Evolutionary conservation across 2,329 filamentous ascomycete genomes (phyloP), one percentile per base, ranked within the genome.

Genomic region (Ophiocordyceps australis): DNA sequence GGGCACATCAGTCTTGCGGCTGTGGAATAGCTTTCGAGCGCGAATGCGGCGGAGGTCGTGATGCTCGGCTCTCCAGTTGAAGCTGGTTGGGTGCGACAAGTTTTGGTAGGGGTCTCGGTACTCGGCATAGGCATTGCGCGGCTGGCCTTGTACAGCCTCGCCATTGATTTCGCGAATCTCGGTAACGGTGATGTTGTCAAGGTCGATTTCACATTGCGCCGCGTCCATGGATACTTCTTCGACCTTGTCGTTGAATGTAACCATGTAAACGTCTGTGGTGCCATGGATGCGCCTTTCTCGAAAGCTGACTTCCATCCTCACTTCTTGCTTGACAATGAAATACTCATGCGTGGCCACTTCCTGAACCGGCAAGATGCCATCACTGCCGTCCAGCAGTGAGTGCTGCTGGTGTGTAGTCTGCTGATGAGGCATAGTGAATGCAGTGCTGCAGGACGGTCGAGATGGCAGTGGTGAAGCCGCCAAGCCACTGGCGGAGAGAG

Each of bases 261-360:
- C 74, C 28, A 95, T 70, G 17, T 74, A 77, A 38, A 98, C 77
- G 37, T 85, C 76, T 7, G 79, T 81, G 34, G 68, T 75, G 26
- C 89, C 89, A 32, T 67, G 73, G 41, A 95, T 55, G 41, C 62
- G 66, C 49, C 74, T 75, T 28, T 67, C 68, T 35, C 67, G 63
- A 46, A 98, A 91, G 53, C 92, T 79, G 44, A 98, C 62, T 40
- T 95, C 85, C 32, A 98, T 61, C 40, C 83, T 75, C 25, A 98
- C 74, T 46, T 80, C 79, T 53, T 95, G 86, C 52, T 83, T 76
- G 28, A 81, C 63, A 30, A 95, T 55, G 21, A 63, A 56, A 29
- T 54, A 58, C 15, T 54, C 49, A 11, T 50, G 46, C 3, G 54
- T 37, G 5, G 47, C 43, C 7, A 35, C 31, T 31, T 57, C 52